These are phyloP conservation scores for Artomyces pyxidatus DNA, from an alignment of 768 basidiomycete species.

Conservation along the genomic window DNA sequence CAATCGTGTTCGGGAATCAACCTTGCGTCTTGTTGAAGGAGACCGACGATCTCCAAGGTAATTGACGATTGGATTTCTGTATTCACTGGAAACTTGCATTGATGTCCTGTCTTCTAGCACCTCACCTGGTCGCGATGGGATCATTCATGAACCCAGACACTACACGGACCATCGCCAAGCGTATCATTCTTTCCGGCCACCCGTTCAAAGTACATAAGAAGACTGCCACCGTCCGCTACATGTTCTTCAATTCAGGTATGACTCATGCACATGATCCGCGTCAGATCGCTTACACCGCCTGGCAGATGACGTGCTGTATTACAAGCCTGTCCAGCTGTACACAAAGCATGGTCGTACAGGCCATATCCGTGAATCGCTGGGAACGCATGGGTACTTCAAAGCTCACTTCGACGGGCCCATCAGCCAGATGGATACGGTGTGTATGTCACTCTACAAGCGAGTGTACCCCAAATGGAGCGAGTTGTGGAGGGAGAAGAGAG, in stretches of 20 bases:
- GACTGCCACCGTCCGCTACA: constrained; percentile 94
- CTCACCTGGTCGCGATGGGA: constrained; percentile 84
- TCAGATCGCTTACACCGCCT: constrained; percentile 5
- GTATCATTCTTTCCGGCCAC: constrained; percentile 92
- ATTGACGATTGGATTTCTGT: constrained; percentile 13
- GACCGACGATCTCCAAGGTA: constrained; percentile 59
- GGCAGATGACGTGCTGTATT: constrained; percentile 82
- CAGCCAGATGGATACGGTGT: constrained; percentile 94
- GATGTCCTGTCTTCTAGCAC: constrained; percentile 35
- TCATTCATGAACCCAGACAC: constrained; percentile 85
- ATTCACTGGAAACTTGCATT: neutral
- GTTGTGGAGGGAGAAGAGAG: constrained; percentile 31
- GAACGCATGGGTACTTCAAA: constrained; percentile 96
- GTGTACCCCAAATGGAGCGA: constrained; percentile 85
- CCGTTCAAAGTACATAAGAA: constrained; percentile 97
- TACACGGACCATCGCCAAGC: constrained; percentile 85
- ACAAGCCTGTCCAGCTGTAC: constrained; percentile 86
- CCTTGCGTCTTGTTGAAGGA: constrained; percentile 74
- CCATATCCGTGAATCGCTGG: constrained; percentile 86
- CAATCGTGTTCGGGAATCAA: constrained; percentile 79
- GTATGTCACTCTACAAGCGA: constrained; percentile 92
- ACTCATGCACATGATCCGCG: neutral
- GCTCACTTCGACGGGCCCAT: constrained; percentile 91
- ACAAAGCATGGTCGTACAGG: constrained; percentile 88
- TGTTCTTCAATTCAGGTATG: constrained; percentile 91